Evolutionary conservation across 805 yeast genomes (phyloP), one percentile per base, ranked within the genome.

Genomic region (Suhomyces vadensis): DNA sequence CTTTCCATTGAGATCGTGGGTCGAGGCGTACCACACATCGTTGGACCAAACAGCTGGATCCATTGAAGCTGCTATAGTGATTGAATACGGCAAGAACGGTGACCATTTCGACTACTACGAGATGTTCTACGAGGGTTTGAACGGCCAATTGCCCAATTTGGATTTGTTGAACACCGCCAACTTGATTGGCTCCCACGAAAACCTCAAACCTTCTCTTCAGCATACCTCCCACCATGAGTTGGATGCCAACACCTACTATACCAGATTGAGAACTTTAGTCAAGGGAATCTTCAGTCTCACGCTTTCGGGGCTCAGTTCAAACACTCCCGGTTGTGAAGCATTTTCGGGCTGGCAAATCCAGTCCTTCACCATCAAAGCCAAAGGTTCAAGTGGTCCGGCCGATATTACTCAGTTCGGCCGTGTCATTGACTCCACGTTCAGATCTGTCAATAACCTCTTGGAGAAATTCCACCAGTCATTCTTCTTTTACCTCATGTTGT

Each of bases 391-490:
- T 1, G 87, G 87, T 1, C 71, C 73, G 0, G 74, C 73, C 43
- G 98, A 94, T 65, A 82, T 92, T 45, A 92, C 98, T 1, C 89
- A 94, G 20, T 84, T 86, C 61, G 99, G 98, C 4, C 79, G 98
- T 60, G 76, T 92, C 3, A 78, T 89, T 14, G 99, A 94, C 65
- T 88, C 95, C 2, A 71, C 85, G 6, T 83, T 91, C 59, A 78
- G 99, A 48, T 83, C 96, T 0, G 86, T 94, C 27, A 94, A 94
- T 68, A 94, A 94, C 61, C 73, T 94, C 53, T 71, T 92, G 29
- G 99, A 94, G 63, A 95, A 92, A 61, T 92, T 92, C 65, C 99
- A 94, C 65, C 99, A 94, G 65, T 88, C 97, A 1, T 94, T 90
- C 58, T 94, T 94, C 73, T 94, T 91, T 60, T 94, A 92, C 67